phyloP scores from a whole-genome alignment of 169 alveolate species.

The Babesia sp. region DNA sequence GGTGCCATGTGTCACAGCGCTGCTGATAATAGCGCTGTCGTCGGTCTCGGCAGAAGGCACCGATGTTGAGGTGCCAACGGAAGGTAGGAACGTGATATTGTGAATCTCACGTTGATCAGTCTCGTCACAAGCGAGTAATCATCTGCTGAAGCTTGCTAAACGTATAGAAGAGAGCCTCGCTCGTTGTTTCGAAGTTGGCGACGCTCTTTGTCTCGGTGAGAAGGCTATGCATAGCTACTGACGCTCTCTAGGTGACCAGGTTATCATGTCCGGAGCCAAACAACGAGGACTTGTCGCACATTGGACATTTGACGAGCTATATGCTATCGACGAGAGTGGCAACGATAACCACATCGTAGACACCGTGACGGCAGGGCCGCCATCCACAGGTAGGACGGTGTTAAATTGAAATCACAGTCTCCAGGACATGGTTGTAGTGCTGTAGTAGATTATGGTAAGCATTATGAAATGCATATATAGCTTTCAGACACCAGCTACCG shows the following conservation, averaged over 20 bases:
- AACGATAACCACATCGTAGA: conserved; percentile 59
- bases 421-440: conserved; percentile 66
- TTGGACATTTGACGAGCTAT: conserved; percentile 62
- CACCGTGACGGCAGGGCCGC: conserved; percentile 60
- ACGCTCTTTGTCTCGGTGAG: conserved; percentile 56
- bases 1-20: conserved; percentile 4
- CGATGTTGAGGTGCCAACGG: not conserved
- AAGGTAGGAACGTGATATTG: conserved; percentile 5
- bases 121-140: not conserved
- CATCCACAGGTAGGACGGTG: conserved; percentile 42
- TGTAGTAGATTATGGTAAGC: conserved; percentile 28
- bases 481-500: conserved; percentile 45
- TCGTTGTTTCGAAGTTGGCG: conserved; percentile 39
- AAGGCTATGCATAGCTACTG: not conserved
- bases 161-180: conserved; percentile 18
- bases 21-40: not conserved
- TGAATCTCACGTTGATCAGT: conserved; percentile 4
- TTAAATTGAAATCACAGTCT: not conserved
- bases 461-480: not conserved
- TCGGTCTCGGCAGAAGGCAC: not conserved
- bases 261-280: conserved; percentile 3
- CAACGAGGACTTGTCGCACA: conserved; percentile 54
- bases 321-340: conserved; percentile 62
- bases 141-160: conserved; percentile 25
- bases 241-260: conserved; percentile 27